A percentile compares a stretch with the other conserved stretches of the same genome.
Conservation (phyloP, 1,284 basidiomycete genomes). For the Cutaneotrichosporon sp. region DNA sequence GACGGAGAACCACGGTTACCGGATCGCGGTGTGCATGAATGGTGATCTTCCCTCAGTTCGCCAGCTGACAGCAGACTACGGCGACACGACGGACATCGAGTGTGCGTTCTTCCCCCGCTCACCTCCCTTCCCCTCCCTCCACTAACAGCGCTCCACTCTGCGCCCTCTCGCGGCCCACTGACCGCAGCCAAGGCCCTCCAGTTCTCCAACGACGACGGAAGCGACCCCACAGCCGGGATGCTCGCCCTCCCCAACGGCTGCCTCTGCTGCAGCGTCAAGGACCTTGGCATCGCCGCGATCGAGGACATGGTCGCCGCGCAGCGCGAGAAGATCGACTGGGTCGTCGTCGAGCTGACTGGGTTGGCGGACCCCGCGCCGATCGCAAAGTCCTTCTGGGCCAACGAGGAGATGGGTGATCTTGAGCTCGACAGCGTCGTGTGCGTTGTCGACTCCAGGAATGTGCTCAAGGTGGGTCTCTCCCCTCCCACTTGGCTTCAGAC, state of each 20-base stretch:
- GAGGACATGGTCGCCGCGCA: constrained; percentile 65
- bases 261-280: constrained; percentile 91
- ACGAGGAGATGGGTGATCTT: constrained; percentile 79
- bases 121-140: not conserved
- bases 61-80: constrained; percentile 47
- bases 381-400: constrained; percentile 86
- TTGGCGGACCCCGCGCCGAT: constrained; percentile 81
- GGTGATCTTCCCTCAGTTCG: constrained; percentile 56
- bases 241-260: constrained; percentile 91
- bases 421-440: constrained; percentile 86
- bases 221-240: constrained; percentile 56
- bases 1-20: constrained; percentile 85
- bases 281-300: constrained; percentile 84
- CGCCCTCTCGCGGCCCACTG: no score
- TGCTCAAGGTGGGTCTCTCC: constrained; percentile 66
- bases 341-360: constrained; percentile 88
- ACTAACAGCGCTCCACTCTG: not conserved
- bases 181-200: constrained; percentile 42
- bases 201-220: constrained; percentile 61
- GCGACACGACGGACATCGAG: constrained; percentile 56
- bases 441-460: constrained; percentile 86
- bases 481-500: no score
- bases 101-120: constrained; percentile 33
- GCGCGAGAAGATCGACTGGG: constrained; percentile 84
- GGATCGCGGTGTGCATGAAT: constrained; percentile 97